Base-by-base conservation (phyloP, 148 eudicot genomes). In the Drosera capensis region DNA sequence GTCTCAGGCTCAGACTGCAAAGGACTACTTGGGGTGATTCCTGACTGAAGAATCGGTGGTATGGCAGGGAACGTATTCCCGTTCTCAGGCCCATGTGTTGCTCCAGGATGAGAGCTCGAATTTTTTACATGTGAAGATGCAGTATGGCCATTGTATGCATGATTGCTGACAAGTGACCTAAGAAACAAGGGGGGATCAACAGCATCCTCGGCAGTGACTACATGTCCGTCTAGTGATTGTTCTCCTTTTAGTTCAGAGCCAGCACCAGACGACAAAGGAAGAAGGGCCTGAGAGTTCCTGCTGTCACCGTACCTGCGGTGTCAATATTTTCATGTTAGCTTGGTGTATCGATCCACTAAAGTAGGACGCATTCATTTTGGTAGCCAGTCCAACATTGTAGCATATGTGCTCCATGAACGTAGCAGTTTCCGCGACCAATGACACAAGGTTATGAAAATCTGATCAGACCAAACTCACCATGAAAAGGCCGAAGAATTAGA, bases 401-500 rank as follows among this genome's bases (percentile, higher is more conserved):
- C 20, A 22, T 38, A 11, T 14, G 14, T 36, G 14, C 45, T 22
- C 14, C 9, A 7, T 12, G 15, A 37, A 14, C 9, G 15, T 20
- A 15, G 7, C 7, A 23, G 39, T 37, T 11, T 1, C 9, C 36
- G 25, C 11, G 14, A 20, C 6, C 7, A 1, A 21, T 36, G 15
- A 6, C 37, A 15, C 14, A 30, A 8, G 40, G 18, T n/a, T n/a
- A 28, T 25, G 38, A 0, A 34, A 0, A 34, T 34, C 13, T 2
- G 2, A 34, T 34, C 38, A 34, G n/a, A 34, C n/a, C 11, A 11
- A 2, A 48, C 73, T 72, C 52, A 72, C 78, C 69, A 5, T 46
- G 70, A 69, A 50, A 69, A 60, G 37, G 75, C 67, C 12, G 66
- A 67, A 59, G 59, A 73, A 42, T 34, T 54, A 40, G 59, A 64